Evolutionary conservation across 495 filamentous ascomycete genomes (phyloP), one percentile per base, ranked within the genome.

Genomic region (Penicillium ucsense): DNA sequence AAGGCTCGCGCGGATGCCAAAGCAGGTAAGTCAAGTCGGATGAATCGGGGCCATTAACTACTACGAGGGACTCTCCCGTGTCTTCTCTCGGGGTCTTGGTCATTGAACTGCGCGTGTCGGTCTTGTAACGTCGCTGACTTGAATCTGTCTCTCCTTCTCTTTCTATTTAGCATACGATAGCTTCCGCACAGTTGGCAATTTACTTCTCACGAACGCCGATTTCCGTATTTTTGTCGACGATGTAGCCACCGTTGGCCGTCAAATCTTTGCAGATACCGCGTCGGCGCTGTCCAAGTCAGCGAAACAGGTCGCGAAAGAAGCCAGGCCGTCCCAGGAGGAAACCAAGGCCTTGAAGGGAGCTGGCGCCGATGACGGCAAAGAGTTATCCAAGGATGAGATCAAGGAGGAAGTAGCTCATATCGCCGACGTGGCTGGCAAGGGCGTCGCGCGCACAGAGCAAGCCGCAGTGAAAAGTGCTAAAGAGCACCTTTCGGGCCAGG

Each of bases 181-280:
- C 57, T 66, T 95, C 37, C 84, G 82, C 42, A 95, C 88, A 0
- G 82, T 97, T 6, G 85, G 87, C 7, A 83, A 79, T 41, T 74
- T 97, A 5, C 77, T 95, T 1, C 68, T 97, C 27, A 89, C 85
- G 10, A 97, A 97, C 61, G 79, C 85, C 3, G 89, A 95, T 55
- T 95, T 97, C 62, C 80, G 90, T 12, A 67, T 88, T 10, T 90
- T 97, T 54, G 75, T 95, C 30, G 76, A 81, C n/a, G 91, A 97
- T 56, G 64, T 95, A 31, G 81, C 80, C 36, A 78, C 82, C 0
- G 76, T 97, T 47, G 85, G 82, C 8, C 80, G 87, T 6, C 85
- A 94, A 60, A 81, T 97, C 29, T 91, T 97, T 57, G 79, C 79
- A 47, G 90, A 95, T 53, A 89, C 91, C 2, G 86, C 88, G 0